A percentile compares a stretch with the other conserved stretches of the same genome.
Evolutionary conservation across 2,329 filamentous ascomycete species (phyloP).

Genomic region (Fulvia fulva): DNA sequence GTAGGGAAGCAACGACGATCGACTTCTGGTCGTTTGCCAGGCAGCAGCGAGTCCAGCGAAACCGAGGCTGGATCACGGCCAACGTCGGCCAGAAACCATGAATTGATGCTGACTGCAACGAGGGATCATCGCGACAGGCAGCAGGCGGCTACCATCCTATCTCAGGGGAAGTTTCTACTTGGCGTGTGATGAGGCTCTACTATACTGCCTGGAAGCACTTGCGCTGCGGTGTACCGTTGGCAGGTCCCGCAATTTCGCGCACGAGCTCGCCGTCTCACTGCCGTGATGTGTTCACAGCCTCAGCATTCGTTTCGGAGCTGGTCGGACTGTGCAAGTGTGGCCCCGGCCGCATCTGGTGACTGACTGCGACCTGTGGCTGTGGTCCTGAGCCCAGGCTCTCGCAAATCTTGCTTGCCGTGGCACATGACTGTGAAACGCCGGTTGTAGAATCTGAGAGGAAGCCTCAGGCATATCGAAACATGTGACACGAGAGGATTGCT

Average conservation of each 20-base stretch:
- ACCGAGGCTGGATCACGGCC: neutral
- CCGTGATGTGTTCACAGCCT: neutral
- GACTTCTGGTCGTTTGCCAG: neutral
- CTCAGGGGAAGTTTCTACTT: neutral
- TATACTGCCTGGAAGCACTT: neutral
- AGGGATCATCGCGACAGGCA: neutral
- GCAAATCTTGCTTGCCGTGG: too few species aligned
- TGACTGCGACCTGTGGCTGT: neutral
- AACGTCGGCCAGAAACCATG: neutral
- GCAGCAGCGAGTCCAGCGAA: neutral
- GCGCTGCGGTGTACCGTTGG: neutral
- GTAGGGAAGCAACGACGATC: neutral
- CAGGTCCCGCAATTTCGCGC: neutral
- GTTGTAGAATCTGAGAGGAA: too few species aligned
- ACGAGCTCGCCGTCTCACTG: neutral
- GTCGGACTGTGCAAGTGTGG: neutral
- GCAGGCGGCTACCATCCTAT: neutral
- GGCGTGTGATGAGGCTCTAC: neutral
- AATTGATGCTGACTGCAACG: neutral
- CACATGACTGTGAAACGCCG: too few species aligned
- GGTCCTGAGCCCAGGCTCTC: neutral
- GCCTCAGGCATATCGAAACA: too few species aligned
- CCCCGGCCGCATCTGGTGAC: neutral
- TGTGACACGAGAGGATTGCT: neutral
- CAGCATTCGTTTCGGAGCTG: neutral